These are phyloP conservation scores for grape (Vitis vinifera) DNA, from an alignment of 164 flowering plant species.

Conservation along the genomic window ASM3070453v1 NC_081812.1:8357501-8358000, in stretches of 20 bases:
- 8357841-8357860: conserved; percentile 31
- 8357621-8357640: conserved; percentile 4
- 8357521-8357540: conserved; percentile 22
- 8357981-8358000: conserved; percentile 59
- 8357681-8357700: conserved; percentile 13
- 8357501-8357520: conserved; percentile 13
- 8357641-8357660: conserved; percentile 46
- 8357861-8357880: conserved; percentile 28
- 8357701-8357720: conserved; percentile 8
- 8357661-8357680: conserved; percentile 16
- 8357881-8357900: conserved; percentile 16
- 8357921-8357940: conserved; percentile 28
- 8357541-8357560: conserved; percentile 7
- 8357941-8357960: conserved; percentile 52
- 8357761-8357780: conserved; percentile 14
- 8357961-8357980: conserved; percentile 34
- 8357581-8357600: conserved; percentile 17
- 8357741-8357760: conserved; percentile 29
- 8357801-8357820: conserved; percentile 44
- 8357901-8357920: conserved; percentile 33
- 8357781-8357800: conserved; percentile 26
- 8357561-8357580: conserved; percentile 11
- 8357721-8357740: conserved; percentile 40
- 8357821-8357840: conserved; percentile 38
- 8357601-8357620: conserved; percentile 5